These are phyloP conservation scores for Aureobasidium sp. DNA, from an alignment of 2,329 filamentous ascomycete species.

Conservation along the genomic window DNA sequence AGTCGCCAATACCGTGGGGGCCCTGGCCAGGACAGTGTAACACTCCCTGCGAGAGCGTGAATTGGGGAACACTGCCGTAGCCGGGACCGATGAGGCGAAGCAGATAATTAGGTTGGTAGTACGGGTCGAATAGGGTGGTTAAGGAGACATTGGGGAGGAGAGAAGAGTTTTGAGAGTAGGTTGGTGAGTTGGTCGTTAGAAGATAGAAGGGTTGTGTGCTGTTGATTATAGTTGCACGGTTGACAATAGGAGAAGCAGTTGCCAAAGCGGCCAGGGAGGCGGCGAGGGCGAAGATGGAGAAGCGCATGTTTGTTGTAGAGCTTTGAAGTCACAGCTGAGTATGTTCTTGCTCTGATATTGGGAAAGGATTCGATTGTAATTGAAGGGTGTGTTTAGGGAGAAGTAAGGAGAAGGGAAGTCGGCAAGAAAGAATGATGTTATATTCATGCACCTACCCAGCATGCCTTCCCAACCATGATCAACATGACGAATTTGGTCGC, in stretches of 20 bases:
- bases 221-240: constrained; percentile 3
- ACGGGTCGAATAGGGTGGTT: constrained; percentile 34
- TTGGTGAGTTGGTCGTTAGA: constrained; percentile 32
- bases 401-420: not conserved
- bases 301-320: not conserved
- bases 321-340: not conserved
- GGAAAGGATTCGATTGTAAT: not conserved
- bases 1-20: constrained; percentile 25
- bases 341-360: not conserved
- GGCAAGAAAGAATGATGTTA: not conserved
- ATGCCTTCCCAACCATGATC: not conserved
- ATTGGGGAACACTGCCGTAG: constrained; percentile 34
- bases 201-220: constrained; percentile 31
- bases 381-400: not conserved
- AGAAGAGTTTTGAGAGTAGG: constrained; percentile 25
- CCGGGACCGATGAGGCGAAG: constrained; percentile 34
- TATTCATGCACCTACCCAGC: constrained; percentile 3
- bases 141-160: constrained; percentile 32
- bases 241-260: constrained; percentile 13
- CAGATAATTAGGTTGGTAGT: constrained; percentile 29
- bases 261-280: constrained; percentile 15
- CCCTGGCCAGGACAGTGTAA: constrained; percentile 28
- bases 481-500: constrained; percentile 7
- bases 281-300: constrained; percentile 5
- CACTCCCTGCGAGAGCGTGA: constrained; percentile 31